Evolutionary conservation across 495 filamentous ascomycete species (phyloP), one percentile per base, ranked within the genome.

Genomic region (Aspergillus avenaceus): DNA sequence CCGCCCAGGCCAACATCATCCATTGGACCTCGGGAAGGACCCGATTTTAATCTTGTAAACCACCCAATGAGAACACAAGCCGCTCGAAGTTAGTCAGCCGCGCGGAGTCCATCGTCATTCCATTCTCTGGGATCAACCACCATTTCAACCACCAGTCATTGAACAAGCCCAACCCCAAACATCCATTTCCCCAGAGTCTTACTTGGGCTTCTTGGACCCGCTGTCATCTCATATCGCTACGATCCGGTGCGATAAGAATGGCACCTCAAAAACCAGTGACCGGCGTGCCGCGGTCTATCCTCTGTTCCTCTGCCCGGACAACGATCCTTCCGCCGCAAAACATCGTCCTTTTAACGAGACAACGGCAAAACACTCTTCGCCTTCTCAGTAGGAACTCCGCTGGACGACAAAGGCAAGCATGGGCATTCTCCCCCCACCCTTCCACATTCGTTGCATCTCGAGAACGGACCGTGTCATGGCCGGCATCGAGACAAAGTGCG

Each of bases 281-380:
- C 14, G 67, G 72, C 53, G 62, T 74, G 38, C 67, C 69, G 29
- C 65, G 67, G 34, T 70, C 53, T 37, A 58, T 74, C n/a, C 63
- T 74, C 31, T 71, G 68, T 27, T 60, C 69, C 28, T 69, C 67
- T 16, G 58, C 69, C n/a, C 65, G 71, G 3, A 62, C 66, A 22
- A 56, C 63, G 14, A 42, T 70, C 50, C 56, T 62, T 31, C 53
- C 65, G 38, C 56, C 64, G 18, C 63, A 65, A 50, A 55, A 55
- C 50, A 52, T 54, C 37, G 58, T 63, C n/a, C 49, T 69, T 24
- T 55, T 65, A 40, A 58, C 54, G 37, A 55, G 51, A 18, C 63
- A 37, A 28, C 51, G 36, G 18, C 53, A 57, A 31, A 54, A 62
- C 34, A 56, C 59, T 45, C 59, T 59, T 49, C 49, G 48, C 27